Base-by-base conservation (phyloP, 441 rosid species). In the Populus hybrid region DNA sequence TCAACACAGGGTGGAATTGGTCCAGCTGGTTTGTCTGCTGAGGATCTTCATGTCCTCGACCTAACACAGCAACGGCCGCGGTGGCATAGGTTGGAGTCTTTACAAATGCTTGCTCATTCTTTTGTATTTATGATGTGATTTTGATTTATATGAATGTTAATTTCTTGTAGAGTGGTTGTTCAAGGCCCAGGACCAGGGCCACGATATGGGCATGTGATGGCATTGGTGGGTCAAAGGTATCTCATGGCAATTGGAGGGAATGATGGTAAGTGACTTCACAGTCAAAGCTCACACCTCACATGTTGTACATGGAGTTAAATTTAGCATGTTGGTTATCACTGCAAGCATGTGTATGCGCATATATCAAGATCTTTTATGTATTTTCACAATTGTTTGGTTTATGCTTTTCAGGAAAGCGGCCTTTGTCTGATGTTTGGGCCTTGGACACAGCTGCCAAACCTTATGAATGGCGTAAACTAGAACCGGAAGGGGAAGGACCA, bases 171-270 rank as follows among this genome's bases (percentile, higher is more conserved):
- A 86, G 99, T 97, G 78, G 99, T 93, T 85, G 99, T 95, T 83
- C 99, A 93, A 82, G 99, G 99, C 70, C 99, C 98, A 81, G 99
- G 99, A 73, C 99, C 99, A 40, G 99, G 99, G 75, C 97, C 99
- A 6, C 94, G 99, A 77, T 97, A 97, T 89, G 99, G 99, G 67
- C 99, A 97, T 87, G 99, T 94, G 70, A 97, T 97, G 99, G 99
- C 99, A 78, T 89, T 97, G 87, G 99, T 97, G 82, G 99, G 99
- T 76, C 99, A 97, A 76, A 87, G 99, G 85, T 97, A 94, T 89
- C 97, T 97, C 75, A 87, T 91, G 90, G 88, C 93, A 66, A 89
- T 97, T 75, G 92, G 99, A 84, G 99, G 99, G 71, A 97, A 94
- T 90, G 99, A 87, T 86, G 95, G 94, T 88, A 65, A 77, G 84